A percentile compares a stretch with the other conserved stretches of the same genome.
These are phyloP conservation scores for Sutorius australiensis DNA, from an alignment of 768 basidiomycete genomes.

Conservation along the genomic window DNA sequence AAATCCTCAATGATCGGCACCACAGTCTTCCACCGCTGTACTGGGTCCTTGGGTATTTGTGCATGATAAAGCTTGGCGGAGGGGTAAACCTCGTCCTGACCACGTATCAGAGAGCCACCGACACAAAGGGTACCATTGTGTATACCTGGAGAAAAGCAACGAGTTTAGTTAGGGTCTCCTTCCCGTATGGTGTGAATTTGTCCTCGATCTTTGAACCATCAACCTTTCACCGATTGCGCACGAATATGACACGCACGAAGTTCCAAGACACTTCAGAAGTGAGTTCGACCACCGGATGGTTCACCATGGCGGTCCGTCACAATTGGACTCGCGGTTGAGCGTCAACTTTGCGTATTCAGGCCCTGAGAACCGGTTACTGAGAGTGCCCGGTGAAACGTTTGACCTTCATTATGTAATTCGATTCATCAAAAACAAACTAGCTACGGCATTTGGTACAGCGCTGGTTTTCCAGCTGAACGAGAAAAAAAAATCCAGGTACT, in stretches of 20 bases:
- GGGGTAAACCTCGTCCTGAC: conserved; percentile 84
- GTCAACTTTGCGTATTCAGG: too few species aligned
- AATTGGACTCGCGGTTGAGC: too few species aligned
- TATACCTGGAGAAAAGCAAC: conserved; percentile 78
- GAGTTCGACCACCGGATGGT: conserved; percentile 71
- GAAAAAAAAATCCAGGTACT: not conserved
- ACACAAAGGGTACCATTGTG: conserved; percentile 9
- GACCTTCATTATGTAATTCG: conserved; percentile 3
- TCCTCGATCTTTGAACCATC: conserved; percentile 63
- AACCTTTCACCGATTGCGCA: not conserved
- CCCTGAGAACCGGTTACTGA: conserved; percentile 9
- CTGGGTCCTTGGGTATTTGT: conserved; percentile 75
- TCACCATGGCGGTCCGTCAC: conserved; percentile 39
- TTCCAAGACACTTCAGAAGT: conserved; percentile 87
- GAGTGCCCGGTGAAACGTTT: not conserved
- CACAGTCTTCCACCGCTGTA: conserved; percentile 77
- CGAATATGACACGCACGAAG: conserved; percentile 48
- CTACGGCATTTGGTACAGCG: conserved; percentile 8
- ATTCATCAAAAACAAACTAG: conserved; percentile 3
- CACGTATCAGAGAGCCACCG: not conserved
- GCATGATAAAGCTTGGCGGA: conserved; percentile 71
- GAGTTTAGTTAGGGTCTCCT: conserved; percentile 80
- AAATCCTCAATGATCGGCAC: conserved; percentile 79
- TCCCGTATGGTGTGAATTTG: conserved; percentile 88
- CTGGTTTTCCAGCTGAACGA: not conserved